Evolutionary conservation across 495 filamentous ascomycete genomes (phyloP), one percentile per base, ranked within the genome.

Genomic region (Xylaria scruposa): DNA sequence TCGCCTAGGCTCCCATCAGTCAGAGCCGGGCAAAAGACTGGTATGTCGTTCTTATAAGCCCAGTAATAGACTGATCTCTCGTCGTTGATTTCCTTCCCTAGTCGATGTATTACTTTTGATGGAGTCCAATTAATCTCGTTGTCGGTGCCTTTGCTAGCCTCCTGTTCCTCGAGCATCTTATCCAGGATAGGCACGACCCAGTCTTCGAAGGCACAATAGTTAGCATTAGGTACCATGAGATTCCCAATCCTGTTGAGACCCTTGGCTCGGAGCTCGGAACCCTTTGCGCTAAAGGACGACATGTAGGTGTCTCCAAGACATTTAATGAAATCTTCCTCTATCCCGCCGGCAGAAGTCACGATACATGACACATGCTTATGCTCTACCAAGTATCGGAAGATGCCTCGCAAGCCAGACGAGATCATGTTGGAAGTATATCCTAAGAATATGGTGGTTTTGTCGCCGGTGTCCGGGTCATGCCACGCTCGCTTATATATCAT

Each of bases 271-370:
- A 98, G 87, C 19, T 88, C 87, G 26, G 92, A 90, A 3, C 96
- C 97, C 0, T 86, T 80, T 0, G 92, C 90, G 60, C 83, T 84
- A 84, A 98, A 98, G 10, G 91, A 89, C 40, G 93, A 95, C 73
- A 98, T 88, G 78, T 98, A 98, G 12, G 97, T 99, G 24, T 92
- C 91, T 5, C 90, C 96, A 1, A 98, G 89, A 74, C 97, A 98
- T 83, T 99, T 99, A 85, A 98, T 98, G 56, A 99, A 86, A 78
- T 98, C 96, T 80, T 99, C 96, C 81, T 99, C 96, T 42, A 99
- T 88, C 5, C 95, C 97, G n/a, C 96, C 96, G 0, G 97, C 96
- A 3, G 96, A 97, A 19, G 95, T 97, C 69, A 99, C 97, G 73
- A 98, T 92, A 69, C 91, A 92, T 0, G 93, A 94, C 70, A 98